Conservation (phyloP, 148 eudicot species). For the Rheum nobile region DNA sequence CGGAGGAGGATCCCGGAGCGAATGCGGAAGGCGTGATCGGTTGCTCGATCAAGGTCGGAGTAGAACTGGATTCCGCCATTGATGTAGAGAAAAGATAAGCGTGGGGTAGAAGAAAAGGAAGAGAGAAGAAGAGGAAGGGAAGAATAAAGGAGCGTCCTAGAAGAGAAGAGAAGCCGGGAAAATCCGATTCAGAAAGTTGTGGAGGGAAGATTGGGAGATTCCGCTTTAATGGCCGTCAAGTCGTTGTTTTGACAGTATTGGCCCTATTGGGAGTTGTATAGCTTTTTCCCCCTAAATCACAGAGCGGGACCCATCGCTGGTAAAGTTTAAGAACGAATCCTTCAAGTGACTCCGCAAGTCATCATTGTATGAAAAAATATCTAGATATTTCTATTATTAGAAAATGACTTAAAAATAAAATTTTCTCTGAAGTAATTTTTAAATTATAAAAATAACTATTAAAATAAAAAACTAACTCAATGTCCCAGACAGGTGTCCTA, state of each 20-base stretch:
- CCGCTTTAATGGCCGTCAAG: background rate
- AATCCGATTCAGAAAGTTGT: background rate
- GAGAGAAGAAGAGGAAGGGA: slow-evolving; percentile 2
- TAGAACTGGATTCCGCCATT: slow-evolving; percentile 22
- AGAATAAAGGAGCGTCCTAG: slow-evolving; percentile 7
- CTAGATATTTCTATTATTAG: background rate
- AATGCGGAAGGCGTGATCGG: slow-evolving; percentile 11
- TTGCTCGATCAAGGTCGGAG: background rate
- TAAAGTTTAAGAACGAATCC: background rate
- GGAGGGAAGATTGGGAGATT: background rate
- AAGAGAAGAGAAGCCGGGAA: background rate
- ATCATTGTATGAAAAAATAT: background rate
- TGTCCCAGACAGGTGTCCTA: too few relatives aligned
- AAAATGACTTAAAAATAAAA: too few relatives aligned
- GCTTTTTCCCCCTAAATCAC: background rate
- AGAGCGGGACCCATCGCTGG: background rate
- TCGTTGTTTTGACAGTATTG: background rate
- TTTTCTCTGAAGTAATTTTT: too few relatives aligned
- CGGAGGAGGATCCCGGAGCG: slow-evolving; percentile 18
- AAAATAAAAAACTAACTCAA: too few relatives aligned
- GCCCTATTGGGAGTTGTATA: background rate
- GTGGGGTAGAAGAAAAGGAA: slow-evolving; percentile 1
- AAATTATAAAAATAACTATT: too few relatives aligned
- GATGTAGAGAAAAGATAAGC: background rate
- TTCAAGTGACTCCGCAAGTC: background rate